These are phyloP conservation scores for Stachybotrys elegans DNA, from an alignment of 2,329 filamentous ascomycete genomes.

Conservation along the genomic window DNA sequence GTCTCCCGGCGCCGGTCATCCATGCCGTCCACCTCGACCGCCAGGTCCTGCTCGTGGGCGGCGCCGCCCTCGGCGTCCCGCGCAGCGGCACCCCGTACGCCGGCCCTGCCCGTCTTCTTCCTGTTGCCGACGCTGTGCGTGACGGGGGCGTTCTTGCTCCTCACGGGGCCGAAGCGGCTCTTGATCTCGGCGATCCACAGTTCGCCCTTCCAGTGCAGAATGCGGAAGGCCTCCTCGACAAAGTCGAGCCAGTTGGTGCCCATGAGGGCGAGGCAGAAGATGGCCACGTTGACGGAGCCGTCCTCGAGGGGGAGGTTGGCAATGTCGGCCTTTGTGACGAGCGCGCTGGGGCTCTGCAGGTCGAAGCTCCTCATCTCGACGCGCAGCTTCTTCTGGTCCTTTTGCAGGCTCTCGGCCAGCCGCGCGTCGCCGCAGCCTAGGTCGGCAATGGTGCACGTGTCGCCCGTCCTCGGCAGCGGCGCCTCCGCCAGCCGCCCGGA, in stretches of 20 bases:
- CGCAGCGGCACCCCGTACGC: conserved; percentile 39
- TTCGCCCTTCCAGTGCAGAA: conserved; percentile 90
- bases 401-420: conserved; percentile 64
- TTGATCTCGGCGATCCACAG: conserved; percentile 98
- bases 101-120: conserved; percentile 45
- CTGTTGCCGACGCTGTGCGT: conserved; percentile 68
- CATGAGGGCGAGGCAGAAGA: conserved; percentile 97
- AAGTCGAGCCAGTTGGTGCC: conserved; percentile 98
- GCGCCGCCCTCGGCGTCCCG: conserved; percentile 42
- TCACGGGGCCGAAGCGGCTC: conserved; percentile 62
- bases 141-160: conserved; percentile 38
- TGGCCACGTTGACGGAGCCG: conserved; percentile 74
- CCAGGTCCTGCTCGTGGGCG: conserved; percentile 50
- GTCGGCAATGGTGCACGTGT: conserved; percentile 77
- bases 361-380: conserved; percentile 82
- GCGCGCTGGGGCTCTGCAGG: conserved; percentile 68
- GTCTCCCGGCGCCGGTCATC: conserved; percentile 66
- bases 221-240: conserved; percentile 88
- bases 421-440: conserved; percentile 90
- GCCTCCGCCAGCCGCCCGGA: conserved; percentile 20
- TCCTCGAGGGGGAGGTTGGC: conserved; percentile 73
- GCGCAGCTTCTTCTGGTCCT: conserved; percentile 59
- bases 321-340: conserved; percentile 87
- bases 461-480: conserved; percentile 67
- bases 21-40: conserved; percentile 66